These are phyloP conservation scores for Ascochyta fabae DNA, from an alignment of 2,329 filamentous ascomycete species.

Conservation along the genomic window DNA sequence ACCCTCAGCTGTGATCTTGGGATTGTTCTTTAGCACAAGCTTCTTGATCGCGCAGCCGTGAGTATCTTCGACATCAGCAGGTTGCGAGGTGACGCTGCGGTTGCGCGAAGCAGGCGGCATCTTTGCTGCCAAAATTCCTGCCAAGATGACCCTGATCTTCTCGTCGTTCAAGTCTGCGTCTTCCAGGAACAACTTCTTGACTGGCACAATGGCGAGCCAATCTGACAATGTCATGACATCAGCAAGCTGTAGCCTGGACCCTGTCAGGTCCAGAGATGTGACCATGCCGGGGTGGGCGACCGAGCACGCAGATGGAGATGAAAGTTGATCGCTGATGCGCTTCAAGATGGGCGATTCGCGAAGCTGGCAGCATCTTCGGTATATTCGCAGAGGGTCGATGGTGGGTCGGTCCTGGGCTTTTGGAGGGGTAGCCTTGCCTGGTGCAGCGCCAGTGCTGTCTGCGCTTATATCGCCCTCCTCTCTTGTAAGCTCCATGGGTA, in stretches of 20 bases:
- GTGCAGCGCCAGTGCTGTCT: slow-evolving; percentile 25
- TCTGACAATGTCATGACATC: slow-evolving; percentile 90
- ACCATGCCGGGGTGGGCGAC: slow-evolving; percentile 75
- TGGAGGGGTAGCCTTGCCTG: slow-evolving; percentile 45
- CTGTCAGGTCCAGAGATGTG: slow-evolving; percentile 80
- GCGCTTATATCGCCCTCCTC: slow-evolving; percentile 60
- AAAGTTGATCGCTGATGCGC: slow-evolving; percentile 87
- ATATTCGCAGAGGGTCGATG: slow-evolving; percentile 89
- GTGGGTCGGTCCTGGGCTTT: slow-evolving; percentile 74
- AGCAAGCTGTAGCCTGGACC: slow-evolving; percentile 80
- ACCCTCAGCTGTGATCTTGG: slow-evolving; percentile 80
- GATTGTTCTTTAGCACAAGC: slow-evolving; percentile 86
- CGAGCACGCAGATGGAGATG: slow-evolving; percentile 70
- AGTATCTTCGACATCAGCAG: slow-evolving; percentile 24
- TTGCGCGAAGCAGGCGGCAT: slow-evolving; percentile 64
- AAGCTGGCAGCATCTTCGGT: slow-evolving; percentile 91
- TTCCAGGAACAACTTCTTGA: slow-evolving; percentile 84
- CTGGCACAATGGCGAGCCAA: slow-evolving; percentile 90
- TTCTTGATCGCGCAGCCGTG: slow-evolving; percentile 77
- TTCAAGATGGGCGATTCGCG: slow-evolving; percentile 92
- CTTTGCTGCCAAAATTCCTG: slow-evolving; percentile 82
- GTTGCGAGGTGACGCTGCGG: slow-evolving; percentile 11
- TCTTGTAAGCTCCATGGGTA: slow-evolving; percentile 81
- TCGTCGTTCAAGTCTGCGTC: slow-evolving; percentile 88
- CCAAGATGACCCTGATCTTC: slow-evolving; percentile 82